Base-by-base conservation (phyloP, 805 yeast species). In the Candida nitratophila region DNA sequence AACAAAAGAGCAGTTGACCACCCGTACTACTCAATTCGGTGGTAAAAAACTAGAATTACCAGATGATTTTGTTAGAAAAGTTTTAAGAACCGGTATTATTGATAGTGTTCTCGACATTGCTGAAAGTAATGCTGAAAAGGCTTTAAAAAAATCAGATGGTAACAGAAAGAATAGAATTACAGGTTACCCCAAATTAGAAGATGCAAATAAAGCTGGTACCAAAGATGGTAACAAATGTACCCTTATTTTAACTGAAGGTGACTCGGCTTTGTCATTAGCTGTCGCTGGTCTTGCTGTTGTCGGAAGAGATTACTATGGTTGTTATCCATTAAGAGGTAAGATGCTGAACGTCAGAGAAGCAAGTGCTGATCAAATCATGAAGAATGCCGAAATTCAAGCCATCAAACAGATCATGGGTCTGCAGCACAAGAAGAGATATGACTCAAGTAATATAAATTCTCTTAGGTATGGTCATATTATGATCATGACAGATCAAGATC, bases 401-500 rank as follows among this genome's bases (percentile, higher is more conserved):
- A 77, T 93, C 56, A 93, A 93, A 60, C 89, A 91, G 60, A 93
- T 93, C 54, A 85, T 93, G 70, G 99, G 99, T 19, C 70, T 93
- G 44, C 96, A 90, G 63, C 99, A 93, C 65, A 88, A 85, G 55
- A 91, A 88, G 65, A 72, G 71, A 37, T 93, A 93, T 60, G 67
- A 62, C 17, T 46, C 62, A 1, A 81, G 80, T 19, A 83, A 81
- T 50, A 71, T 85, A 15, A 76, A 77, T 45, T 80, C 83, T 4
- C 70, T 93, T 49, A 79, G 99, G 61, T 93, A 93, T 59, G 99
- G 99, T 32, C 96, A 89, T 61, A 76, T 93, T 42, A 93, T 93
- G 98, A 89, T 93, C 60, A 93, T 93, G 98, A 89, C 99, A 7
- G 99, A 93, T 84, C 99, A 93, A 68, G 99, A 93, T 87, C 96